Evolutionary conservation across 768 basidiomycete species (phyloP).

Genomic region (Chalciporus piperatus): DNA sequence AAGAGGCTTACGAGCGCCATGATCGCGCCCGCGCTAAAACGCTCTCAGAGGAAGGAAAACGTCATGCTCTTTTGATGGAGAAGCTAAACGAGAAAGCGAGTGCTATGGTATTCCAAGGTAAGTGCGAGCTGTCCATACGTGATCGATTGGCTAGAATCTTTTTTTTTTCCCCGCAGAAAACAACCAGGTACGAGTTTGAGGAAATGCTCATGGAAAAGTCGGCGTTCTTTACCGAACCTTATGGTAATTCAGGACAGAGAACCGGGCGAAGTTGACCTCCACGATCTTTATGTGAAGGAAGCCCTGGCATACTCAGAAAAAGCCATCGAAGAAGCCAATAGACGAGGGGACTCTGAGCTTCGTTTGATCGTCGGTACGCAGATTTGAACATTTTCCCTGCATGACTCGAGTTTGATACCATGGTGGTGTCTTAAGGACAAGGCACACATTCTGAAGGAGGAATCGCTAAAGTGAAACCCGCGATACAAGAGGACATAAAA

Average conservation of each 20-base stretch:
- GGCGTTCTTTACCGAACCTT: constrained; percentile 1
- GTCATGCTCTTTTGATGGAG: constrained; percentile 73
- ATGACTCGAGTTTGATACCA: neutral
- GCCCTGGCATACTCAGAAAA: constrained; percentile 71
- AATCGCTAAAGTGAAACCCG: constrained; percentile 83
- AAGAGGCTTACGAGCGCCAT: constrained; percentile 67
- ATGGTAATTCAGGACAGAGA: constrained; percentile 47
- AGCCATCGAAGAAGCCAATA: constrained; percentile 64
- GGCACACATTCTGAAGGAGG: constrained; percentile 82
- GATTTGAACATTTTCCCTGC: neutral
- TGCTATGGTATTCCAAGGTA: constrained; percentile 73
- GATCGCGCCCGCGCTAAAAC: constrained; percentile 79
- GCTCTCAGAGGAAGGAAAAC: constrained; percentile 75
- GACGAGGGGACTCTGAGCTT: constrained; percentile 57
- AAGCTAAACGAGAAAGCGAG: constrained; percentile 74
- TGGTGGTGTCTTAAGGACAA: constrained; percentile 52
- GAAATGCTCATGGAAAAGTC: neutral
- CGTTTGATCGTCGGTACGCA: constrained; percentile 81
- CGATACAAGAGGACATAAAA: constrained; percentile 77
- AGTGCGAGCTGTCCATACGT: constrained; percentile 26
- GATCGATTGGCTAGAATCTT: neutral
- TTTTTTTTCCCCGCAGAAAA: constrained; percentile 50
- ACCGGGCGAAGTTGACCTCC: constrained; percentile 79
- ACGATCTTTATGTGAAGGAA: constrained; percentile 92
- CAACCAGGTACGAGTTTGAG: constrained; percentile 50